Evolutionary conservation across 2,329 filamentous ascomycete species (phyloP).

Genomic region (Falciphora oryzae): DNA sequence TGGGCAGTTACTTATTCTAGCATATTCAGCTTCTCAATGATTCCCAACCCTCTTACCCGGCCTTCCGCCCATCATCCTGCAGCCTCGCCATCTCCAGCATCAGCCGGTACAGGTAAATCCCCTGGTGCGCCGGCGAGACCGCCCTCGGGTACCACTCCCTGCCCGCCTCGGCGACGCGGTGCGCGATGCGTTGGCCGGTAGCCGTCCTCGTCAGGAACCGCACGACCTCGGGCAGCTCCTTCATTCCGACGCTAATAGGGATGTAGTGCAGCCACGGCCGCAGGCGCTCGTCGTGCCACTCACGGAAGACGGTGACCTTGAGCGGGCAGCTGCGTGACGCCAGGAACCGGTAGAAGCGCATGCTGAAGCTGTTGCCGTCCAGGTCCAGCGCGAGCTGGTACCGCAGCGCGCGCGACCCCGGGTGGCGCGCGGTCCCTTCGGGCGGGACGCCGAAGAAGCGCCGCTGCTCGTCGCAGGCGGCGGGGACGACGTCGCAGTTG

Average conservation of each 20-base stretch:
- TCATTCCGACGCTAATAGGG: constrained; percentile 39
- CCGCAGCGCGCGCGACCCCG: constrained; percentile 20
- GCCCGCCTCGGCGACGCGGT: constrained; percentile 46
- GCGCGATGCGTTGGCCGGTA: constrained; percentile 40
- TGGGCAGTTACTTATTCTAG: no score
- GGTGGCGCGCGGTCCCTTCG: constrained; percentile 9
- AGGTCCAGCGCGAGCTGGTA: constrained; percentile 41
- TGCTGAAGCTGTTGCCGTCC: constrained; percentile 48
- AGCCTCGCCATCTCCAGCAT: constrained; percentile 47
- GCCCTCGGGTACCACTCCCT: constrained; percentile 47
- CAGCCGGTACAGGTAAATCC: constrained; percentile 54
- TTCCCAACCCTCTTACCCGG: not conserved
- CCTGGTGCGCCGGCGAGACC: constrained; percentile 51
- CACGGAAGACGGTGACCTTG: constrained; percentile 43
- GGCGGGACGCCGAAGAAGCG: constrained; percentile 12
- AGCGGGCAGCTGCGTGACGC: constrained; percentile 37
- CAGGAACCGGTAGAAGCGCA: constrained; percentile 42
- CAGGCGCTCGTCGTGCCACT: constrained; percentile 50
- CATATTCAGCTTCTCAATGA: no score
- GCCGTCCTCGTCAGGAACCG: constrained; percentile 35
- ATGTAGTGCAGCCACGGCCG: constrained; percentile 49
- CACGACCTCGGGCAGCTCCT: constrained; percentile 45
- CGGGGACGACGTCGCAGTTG: constrained; percentile 31
- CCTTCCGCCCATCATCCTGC: constrained; percentile 24
- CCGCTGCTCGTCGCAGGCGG: constrained; percentile 8